These are phyloP conservation scores for Camellia oleifera DNA, from an alignment of 179 eudicot species.

Conservation along the genomic window DNA sequence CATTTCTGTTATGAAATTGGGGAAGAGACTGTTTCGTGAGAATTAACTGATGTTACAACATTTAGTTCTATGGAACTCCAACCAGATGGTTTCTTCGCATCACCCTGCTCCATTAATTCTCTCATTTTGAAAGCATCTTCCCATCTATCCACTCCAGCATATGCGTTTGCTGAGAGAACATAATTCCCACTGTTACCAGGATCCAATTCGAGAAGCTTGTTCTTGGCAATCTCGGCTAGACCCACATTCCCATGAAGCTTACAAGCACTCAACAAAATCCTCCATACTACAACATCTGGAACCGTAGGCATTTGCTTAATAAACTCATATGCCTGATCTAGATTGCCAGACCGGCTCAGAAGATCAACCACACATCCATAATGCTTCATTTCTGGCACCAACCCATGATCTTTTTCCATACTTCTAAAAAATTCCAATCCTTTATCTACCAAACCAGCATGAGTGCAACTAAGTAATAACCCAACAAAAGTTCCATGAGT, in stretches of 20 bases:
- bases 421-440: slow-evolving; percentile 49
- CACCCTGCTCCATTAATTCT: slow-evolving; percentile 44
- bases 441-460: slow-evolving; percentile 59
- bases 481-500: slow-evolving; percentile 61
- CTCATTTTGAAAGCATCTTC: slow-evolving; percentile 60
- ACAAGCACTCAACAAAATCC: slow-evolving; percentile 61
- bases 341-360: slow-evolving; percentile 53
- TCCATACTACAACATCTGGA: slow-evolving; percentile 52
- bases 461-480: slow-evolving; percentile 55
- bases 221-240: slow-evolving; percentile 52
- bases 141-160: slow-evolving; percentile 67
- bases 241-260: slow-evolving; percentile 48
- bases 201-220: slow-evolving; percentile 52
- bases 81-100: slow-evolving; percentile 54
- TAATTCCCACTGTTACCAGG: slow-evolving; percentile 58
- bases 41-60: neutral
- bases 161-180: slow-evolving; percentile 56
- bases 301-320: slow-evolving; percentile 45
- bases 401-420: slow-evolving; percentile 41
- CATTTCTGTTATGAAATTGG: neutral
- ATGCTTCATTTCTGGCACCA: slow-evolving; percentile 60
- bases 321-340: slow-evolving; percentile 54
- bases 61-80: slow-evolving; percentile 50
- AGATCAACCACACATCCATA: slow-evolving; percentile 72
- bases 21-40: neutral